Percentiles rank a stretch among this genome's conserved stretches.
Evolutionary conservation across 306 rosid species (phyloP).

Genomic region (Quillaja saponaria): DNA sequence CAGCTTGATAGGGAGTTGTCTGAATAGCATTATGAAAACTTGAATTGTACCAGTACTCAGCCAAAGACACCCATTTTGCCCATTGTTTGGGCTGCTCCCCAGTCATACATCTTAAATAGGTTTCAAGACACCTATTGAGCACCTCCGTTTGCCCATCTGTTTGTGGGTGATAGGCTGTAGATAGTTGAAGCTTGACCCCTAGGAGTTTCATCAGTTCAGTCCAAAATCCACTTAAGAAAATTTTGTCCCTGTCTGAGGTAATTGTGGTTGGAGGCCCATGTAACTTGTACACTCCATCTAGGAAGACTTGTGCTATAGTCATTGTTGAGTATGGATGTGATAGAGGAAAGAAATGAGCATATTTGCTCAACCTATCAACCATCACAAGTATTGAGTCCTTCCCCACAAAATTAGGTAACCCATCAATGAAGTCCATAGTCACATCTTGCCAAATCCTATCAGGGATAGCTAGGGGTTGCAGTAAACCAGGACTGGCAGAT

Average conservation of each 20-base stretch:
- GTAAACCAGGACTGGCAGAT: not conserved
- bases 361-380: not conserved
- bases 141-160: not conserved
- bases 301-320: not conserved
- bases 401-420: not conserved
- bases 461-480: not conserved
- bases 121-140: not conserved
- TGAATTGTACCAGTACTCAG: not conserved
- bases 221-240: not conserved
- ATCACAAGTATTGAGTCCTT: not conserved
- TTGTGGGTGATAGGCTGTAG: not conserved
- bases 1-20: not conserved
- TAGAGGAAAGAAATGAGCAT: not conserved
- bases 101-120: not conserved
- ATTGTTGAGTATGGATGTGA: not conserved
- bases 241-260: not conserved
- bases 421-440: not conserved
- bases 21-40: not conserved
- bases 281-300: not conserved
- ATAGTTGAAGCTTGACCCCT: not conserved
- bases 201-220: not conserved
- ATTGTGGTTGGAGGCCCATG: not conserved
- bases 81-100: not conserved
- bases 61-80: not conserved
- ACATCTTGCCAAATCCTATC: not conserved